phyloP scores from a whole-genome alignment of 2,329 filamentous ascomycete species.

The Microcyclospora tardicrescens region DNA sequence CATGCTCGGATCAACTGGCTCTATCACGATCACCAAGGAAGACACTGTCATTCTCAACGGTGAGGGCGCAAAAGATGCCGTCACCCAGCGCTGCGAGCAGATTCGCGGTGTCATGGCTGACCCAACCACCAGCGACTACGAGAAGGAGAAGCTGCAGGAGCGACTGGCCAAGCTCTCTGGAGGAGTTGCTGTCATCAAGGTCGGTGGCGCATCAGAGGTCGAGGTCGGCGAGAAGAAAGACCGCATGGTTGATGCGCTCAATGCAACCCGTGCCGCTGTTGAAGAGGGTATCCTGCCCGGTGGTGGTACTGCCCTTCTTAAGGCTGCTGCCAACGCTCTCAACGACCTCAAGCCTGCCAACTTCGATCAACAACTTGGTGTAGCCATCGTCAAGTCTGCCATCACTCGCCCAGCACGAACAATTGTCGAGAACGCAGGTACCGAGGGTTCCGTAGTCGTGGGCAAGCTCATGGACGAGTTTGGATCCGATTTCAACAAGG shows the following conservation, averaged over 20 bases:
- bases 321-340: slow-evolving; percentile 85
- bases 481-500: slow-evolving; percentile 89
- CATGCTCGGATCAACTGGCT: slow-evolving; percentile 91
- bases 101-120: slow-evolving; percentile 95
- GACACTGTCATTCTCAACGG: slow-evolving; percentile 98
- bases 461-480: slow-evolving; percentile 96
- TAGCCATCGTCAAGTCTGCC: slow-evolving; percentile 93
- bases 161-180: slow-evolving; percentile 98
- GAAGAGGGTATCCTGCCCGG: slow-evolving; percentile 98
- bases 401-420: slow-evolving; percentile 90
- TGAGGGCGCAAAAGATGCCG: slow-evolving; percentile 85
- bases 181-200: slow-evolving; percentile 98
- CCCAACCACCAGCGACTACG: slow-evolving; percentile 91
- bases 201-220: slow-evolving; percentile 92
- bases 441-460: slow-evolving; percentile 90
- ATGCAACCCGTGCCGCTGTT: slow-evolving; percentile 93
- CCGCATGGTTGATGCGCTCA: slow-evolving; percentile 94
- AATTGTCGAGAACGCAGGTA: slow-evolving; percentile 94
- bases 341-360: slow-evolving; percentile 73
- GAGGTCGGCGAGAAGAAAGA: slow-evolving; percentile 99
- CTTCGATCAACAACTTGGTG: slow-evolving; percentile 98
- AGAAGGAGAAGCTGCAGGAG: slow-evolving; percentile 99
- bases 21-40: slow-evolving; percentile 99
- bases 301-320: slow-evolving; percentile 94
- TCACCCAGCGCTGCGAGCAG: slow-evolving; percentile 94